Evolutionary conservation across 2,329 filamentous ascomycete genomes (phyloP).

Genomic region (Phialophora verrucosa): DNA sequence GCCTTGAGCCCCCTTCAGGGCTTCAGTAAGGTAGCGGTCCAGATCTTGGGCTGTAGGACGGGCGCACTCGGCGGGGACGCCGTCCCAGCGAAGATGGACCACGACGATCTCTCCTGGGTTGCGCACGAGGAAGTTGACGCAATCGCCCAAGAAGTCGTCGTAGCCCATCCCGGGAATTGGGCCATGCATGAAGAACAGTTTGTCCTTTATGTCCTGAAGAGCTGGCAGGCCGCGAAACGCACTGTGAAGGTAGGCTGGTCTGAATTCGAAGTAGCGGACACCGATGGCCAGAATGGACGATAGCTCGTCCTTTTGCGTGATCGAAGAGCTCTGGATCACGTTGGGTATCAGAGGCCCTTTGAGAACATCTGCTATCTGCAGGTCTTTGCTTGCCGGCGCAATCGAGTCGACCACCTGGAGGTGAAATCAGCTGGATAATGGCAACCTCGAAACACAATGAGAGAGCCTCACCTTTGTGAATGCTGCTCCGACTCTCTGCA

Average conservation of each 20-base stretch:
- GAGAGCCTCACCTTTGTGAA: not conserved
- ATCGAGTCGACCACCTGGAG: slow-evolving; percentile 1
- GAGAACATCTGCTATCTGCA: not conserved
- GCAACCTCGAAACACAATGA: not conserved
- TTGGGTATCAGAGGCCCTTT: slow-evolving; percentile 3
- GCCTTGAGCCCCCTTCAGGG: not conserved
- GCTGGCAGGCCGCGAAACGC: slow-evolving; percentile 1
- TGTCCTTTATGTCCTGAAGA: slow-evolving; percentile 8
- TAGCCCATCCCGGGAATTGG: not conserved
- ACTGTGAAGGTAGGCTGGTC: not conserved
- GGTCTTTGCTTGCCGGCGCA: not conserved
- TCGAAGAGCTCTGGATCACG: slow-evolving; percentile 7
- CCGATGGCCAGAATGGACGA: not conserved
- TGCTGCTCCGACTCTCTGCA: not conserved
- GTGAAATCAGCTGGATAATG: not conserved
- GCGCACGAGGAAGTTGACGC: not conserved
- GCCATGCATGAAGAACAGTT: slow-evolving; percentile 5
- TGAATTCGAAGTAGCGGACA: slow-evolving; percentile 1
- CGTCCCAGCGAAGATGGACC: slow-evolving; percentile 1
- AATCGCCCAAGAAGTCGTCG: not conserved
- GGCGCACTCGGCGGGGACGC: not conserved
- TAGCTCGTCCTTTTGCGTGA: slow-evolving; percentile 4
- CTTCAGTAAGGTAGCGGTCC: not conserved
- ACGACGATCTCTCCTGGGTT: slow-evolving; percentile 3
- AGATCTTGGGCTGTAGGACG: not conserved